Evolutionary conservation across 345 rosid species (phyloP).

Genomic region (Eucalyptus paniculata): DNA sequence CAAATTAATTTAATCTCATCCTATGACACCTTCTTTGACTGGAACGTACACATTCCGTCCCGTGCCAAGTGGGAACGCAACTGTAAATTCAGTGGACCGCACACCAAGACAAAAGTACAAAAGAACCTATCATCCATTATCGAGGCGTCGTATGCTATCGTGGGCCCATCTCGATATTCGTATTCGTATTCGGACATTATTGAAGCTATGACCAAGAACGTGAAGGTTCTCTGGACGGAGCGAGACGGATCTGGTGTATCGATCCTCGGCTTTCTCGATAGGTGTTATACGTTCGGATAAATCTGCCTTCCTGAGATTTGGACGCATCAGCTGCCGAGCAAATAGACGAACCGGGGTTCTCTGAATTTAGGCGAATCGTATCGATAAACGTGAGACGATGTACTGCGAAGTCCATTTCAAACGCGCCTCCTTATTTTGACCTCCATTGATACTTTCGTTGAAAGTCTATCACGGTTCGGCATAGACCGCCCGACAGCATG

Average conservation of each 20-base stretch:
- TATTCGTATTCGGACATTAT: not conserved
- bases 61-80: not conserved
- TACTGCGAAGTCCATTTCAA: not conserved
- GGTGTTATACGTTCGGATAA: not conserved
- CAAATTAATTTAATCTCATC: not conserved
- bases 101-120: not conserved
- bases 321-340: not conserved
- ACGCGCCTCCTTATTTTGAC: not conserved
- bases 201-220: not conserved
- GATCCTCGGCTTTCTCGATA: not conserved
- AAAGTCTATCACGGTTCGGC: not conserved
- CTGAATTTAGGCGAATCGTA: not conserved
- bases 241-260: not conserved
- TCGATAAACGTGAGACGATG: not conserved
- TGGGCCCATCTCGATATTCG: not conserved
- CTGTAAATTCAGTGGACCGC: not conserved
- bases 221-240: not conserved
- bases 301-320: not conserved
- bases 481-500: not conserved
- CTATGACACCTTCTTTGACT: not conserved
- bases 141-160: not conserved
- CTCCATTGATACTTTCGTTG: not conserved
- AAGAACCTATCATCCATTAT: not conserved
- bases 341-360: not conserved
- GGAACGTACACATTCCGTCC: not conserved